phyloP scores from a whole-genome alignment of 306 rosid genomes.

The Macrotyloma uniflorum region DNA sequence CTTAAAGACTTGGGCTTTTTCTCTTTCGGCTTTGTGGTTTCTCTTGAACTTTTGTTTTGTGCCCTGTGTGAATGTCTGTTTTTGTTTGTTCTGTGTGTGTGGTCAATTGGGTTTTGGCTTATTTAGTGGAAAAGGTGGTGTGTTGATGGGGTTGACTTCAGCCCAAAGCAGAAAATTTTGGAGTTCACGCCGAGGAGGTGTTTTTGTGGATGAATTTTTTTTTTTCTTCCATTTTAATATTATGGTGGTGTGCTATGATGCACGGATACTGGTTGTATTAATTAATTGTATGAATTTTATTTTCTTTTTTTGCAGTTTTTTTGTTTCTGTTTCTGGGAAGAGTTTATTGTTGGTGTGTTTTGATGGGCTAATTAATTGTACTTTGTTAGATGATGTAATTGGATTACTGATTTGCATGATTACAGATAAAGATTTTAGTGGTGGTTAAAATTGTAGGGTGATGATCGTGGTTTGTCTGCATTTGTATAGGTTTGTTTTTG shows the following conservation, averaged over 20 bases:
- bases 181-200: background rate
- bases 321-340: background rate
- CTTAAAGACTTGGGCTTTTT: background rate
- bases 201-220: slow-evolving; percentile 1
- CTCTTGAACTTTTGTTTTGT: slow-evolving; percentile 28
- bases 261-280: no score
- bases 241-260: slow-evolving; percentile 23
- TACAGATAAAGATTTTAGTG: slow-evolving; percentile 6
- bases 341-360: background rate
- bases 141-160: slow-evolving; percentile 77
- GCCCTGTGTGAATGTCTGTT: slow-evolving; percentile 4
- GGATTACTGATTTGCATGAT: slow-evolving; percentile 13
- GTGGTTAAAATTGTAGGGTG: slow-evolving; percentile 9
- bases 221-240: slow-evolving; percentile 4
- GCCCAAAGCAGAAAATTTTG: slow-evolving; percentile 26
- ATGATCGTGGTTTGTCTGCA: slow-evolving; percentile 27
- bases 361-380: slow-evolving; percentile 27
- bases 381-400: slow-evolving; percentile 4
- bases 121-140: slow-evolving; percentile 59
- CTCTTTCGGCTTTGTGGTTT: slow-evolving; percentile 33
- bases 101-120: slow-evolving; percentile 49
- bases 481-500: slow-evolving; percentile 17
- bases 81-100: slow-evolving; percentile 33
- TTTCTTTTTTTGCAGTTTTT: background rate
- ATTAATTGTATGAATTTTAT: background rate